Evolutionary conservation across 2,329 filamentous ascomycete genomes (phyloP).

Genomic region (Xenosphaeropsis pyriputrescens): DNA sequence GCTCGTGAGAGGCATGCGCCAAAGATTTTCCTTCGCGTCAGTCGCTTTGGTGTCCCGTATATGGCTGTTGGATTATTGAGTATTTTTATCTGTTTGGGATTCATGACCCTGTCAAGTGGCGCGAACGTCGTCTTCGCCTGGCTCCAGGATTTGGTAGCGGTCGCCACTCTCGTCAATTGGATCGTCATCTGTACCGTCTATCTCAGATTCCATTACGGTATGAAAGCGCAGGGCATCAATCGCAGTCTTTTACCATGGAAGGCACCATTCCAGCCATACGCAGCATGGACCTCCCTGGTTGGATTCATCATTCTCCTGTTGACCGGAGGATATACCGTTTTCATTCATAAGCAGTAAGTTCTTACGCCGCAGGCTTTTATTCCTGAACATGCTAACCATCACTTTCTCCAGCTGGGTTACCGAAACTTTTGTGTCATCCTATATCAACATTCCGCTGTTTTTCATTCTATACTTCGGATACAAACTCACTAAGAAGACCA

Average conservation of each 20-base stretch:
- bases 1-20: conserved; percentile 45
- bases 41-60: conserved; percentile 36
- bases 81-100: neutral
- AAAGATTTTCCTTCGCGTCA: conserved; percentile 36
- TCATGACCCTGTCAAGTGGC: conserved; percentile 35
- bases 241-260: conserved; percentile 54
- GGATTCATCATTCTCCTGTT: conserved; percentile 51
- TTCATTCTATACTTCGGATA: conserved; percentile 29
- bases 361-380: too few species aligned
- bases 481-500: conserved; percentile 36
- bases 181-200: conserved; percentile 56
- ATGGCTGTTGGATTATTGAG: conserved; percentile 40
- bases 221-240: conserved; percentile 53
- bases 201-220: conserved; percentile 55
- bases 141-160: conserved; percentile 51
- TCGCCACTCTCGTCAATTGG: conserved; percentile 63
- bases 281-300: conserved; percentile 43
- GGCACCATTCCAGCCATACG: conserved; percentile 54
- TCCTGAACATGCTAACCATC: neutral
- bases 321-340: conserved; percentile 54
- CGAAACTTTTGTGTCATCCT: neutral
- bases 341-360: neutral
- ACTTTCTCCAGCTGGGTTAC: neutral
- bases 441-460: conserved; percentile 25
- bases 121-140: conserved; percentile 45